Conservation (phyloP, 2,329 filamentous ascomycete species). For the Alternaria sp. region DNA sequence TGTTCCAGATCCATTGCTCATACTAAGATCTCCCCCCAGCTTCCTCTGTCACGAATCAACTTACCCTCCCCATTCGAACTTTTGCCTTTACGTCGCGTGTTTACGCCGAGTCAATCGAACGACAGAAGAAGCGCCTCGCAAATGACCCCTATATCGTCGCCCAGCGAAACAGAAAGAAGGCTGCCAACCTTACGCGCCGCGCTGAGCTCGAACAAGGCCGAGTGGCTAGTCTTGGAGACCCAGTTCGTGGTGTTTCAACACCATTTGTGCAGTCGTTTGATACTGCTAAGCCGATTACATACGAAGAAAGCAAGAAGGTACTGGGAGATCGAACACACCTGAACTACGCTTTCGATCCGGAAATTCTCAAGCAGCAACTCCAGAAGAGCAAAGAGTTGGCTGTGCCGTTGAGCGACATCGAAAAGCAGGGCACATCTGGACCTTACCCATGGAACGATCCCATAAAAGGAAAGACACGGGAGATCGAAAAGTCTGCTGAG, state of each 20-base stretch:
- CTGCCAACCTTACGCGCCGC: conserved; percentile 80
- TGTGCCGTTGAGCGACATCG: conserved; percentile 56
- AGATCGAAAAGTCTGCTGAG: conserved; percentile 25
- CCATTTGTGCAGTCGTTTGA: conserved; percentile 86
- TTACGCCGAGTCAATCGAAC: conserved; percentile 61
- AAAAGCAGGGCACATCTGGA: conserved; percentile 9
- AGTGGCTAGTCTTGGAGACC: conserved; percentile 73
- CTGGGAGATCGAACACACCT: conserved; percentile 59
- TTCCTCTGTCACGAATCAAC: conserved; percentile 43
- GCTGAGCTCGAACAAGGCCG: conserved; percentile 72
- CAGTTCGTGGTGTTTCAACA: conserved; percentile 79
- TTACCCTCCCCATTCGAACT: conserved; percentile 63
- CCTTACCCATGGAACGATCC: conserved; percentile 21
- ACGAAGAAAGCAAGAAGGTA: conserved; percentile 31
- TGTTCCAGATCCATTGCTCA: not conserved
- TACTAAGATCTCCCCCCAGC: conserved; percentile 16
- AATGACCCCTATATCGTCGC: conserved; percentile 84
- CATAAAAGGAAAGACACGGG: conserved; percentile 10
- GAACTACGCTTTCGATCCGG: conserved; percentile 77
- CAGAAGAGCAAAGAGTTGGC: conserved; percentile 73
- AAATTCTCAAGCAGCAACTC: conserved; percentile 73
- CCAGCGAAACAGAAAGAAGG: conserved; percentile 83
- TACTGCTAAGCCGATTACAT: conserved; percentile 57
- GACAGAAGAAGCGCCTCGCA: conserved; percentile 66
- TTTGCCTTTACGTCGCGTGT: conserved; percentile 71